Base-by-base conservation (phyloP, 2,329 filamentous ascomycete species). In the Mariannaea elegans region DNA sequence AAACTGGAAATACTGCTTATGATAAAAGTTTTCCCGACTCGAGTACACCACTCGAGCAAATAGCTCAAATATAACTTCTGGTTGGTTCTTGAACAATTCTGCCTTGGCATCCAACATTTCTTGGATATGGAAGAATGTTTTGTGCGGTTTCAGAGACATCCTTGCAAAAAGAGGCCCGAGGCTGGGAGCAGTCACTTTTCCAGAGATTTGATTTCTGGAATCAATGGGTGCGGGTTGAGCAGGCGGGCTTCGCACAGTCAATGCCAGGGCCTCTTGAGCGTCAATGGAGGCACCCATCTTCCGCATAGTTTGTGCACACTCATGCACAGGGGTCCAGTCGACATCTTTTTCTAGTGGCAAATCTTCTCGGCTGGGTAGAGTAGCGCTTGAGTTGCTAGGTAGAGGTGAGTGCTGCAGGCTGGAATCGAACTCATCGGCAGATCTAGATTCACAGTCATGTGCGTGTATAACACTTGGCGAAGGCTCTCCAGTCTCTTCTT, bases 1-100 rank as follows among this genome's bases (percentile, higher is more conserved):
- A 48, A 91, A 84, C n/a, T 85, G 81, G 62, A 91, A 90, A 55
- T 85, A 78, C 68, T 92, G 88, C 62, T 81, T 85, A 18, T 71
- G 77, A 7, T 70, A 66, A 7, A 76, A 72, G 12, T 75, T 73
- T 56, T 88, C 84, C 0, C 88, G 82, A 53, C 77, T 82, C 0
- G 88, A 90, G 50, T 80, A 80, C 2, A 78, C 77, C 2, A 91
- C 84, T 23, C 85, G 80, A 3, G 87, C 87, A 68, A 87, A 92
- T 0, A 91, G 73, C 70, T 91, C 88, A 59, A 91, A 82, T 0
- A 83, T 71, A 4, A 78, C 78, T 1, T 76, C 68, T 18, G 76
- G 73, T n/a, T 76, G 71, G 9, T 75, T 65, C 10, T 64, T 68
- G 48, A 68, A 68, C 45, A 74, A 74, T 3, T 67, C 54, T 1